These are phyloP conservation scores for Macaranga tanarius DNA, from an alignment of 441 rosid species.

Conservation along the genomic window DNA sequence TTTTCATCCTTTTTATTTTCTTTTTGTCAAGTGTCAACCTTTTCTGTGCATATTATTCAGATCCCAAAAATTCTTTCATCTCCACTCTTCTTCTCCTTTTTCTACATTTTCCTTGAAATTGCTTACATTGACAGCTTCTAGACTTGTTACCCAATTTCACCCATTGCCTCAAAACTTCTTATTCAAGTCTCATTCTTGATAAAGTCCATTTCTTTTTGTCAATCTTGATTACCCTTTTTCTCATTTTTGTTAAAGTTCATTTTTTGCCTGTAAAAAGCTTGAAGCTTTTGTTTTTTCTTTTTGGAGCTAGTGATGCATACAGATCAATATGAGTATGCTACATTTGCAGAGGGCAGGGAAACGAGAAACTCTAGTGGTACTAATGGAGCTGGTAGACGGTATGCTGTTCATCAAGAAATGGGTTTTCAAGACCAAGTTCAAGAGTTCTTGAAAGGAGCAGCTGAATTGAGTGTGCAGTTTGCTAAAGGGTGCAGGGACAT, in stretches of 20 bases:
- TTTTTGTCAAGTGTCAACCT: neutral
- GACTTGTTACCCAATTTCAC: neutral
- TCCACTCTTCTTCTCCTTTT: neutral
- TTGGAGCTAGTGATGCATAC: slow-evolving; percentile 17
- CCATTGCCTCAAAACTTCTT: neutral
- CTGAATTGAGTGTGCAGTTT: slow-evolving; percentile 70
- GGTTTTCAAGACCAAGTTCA: slow-evolving; percentile 27
- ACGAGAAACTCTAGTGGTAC: neutral
- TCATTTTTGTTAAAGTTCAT: slow-evolving; percentile 7
- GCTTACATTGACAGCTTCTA: slow-evolving; percentile 5
- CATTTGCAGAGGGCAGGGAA: slow-evolving; percentile 12
- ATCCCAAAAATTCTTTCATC: slow-evolving; percentile 8
- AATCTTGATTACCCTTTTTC: neutral
- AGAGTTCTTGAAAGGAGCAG: slow-evolving; percentile 30
- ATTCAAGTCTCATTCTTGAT: neutral
- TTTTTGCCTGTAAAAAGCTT: neutral
- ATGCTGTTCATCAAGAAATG: slow-evolving; percentile 16
- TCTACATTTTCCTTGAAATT: slow-evolving; percentile 3
- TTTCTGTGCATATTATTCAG: slow-evolving; percentile 5
- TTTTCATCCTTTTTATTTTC: neutral
- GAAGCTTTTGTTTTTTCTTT: neutral
- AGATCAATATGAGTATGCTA: slow-evolving; percentile 20
- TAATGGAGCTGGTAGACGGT: slow-evolving; percentile 12
- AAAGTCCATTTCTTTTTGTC: neutral
- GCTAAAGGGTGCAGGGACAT: slow-evolving; percentile 76